Evolutionary conservation across 179 eudicot species (phyloP).

Genomic region (Beta macrorhiza): DNA sequence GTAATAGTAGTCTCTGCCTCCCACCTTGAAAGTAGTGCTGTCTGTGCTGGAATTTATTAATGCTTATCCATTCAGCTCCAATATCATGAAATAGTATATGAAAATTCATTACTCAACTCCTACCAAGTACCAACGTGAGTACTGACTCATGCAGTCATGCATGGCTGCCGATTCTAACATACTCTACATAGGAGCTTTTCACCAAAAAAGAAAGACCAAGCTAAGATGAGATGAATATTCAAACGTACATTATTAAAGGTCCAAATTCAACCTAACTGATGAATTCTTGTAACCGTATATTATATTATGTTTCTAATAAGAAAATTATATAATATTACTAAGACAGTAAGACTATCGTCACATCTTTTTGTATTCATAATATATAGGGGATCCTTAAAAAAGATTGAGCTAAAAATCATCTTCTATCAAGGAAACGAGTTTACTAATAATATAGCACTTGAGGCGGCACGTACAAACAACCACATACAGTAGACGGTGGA

Average conservation of each 20-base stretch:
- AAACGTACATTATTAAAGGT: not conserved
- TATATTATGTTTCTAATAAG: too few species aligned
- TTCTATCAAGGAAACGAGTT: too few species aligned
- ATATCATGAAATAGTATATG: not conserved
- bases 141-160: not conserved
- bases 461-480: too few species aligned
- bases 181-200: not conserved
- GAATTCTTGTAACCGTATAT: too few species aligned
- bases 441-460: too few species aligned
- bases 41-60: constrained; percentile 2
- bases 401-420: too few species aligned
- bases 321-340: too few species aligned
- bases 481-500: too few species aligned
- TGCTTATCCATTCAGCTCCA: constrained; percentile 5
- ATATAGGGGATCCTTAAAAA: too few species aligned
- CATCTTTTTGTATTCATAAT: too few species aligned
- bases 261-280: not conserved
- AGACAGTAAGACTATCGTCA: too few species aligned
- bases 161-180: not conserved
- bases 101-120: not conserved
- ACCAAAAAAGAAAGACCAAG: not conserved
- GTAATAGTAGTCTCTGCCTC: not conserved
- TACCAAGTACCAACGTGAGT: not conserved
- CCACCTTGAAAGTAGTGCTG: not conserved
- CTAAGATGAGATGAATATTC: not conserved